A percentile compares a stretch with the other conserved stretches of the same genome.
These are phyloP conservation scores for Paramecium octaurelia DNA, from an alignment of 73 alveolate genomes.

Conservation along the genomic window DNA sequence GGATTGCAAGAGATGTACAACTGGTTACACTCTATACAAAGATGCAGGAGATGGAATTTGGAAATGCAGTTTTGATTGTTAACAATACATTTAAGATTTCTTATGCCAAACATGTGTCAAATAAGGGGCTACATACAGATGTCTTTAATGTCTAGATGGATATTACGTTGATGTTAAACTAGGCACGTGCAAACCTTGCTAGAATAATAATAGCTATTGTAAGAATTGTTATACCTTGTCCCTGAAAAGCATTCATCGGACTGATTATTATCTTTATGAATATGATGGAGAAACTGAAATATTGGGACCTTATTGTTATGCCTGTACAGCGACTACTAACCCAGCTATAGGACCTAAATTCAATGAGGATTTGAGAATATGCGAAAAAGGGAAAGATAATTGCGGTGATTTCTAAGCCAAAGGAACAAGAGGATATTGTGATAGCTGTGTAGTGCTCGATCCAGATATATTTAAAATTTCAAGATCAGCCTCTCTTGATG, in stretches of 20 bases:
- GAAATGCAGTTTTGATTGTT: background rate
- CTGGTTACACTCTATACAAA: background rate
- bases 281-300: background rate
- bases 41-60: background rate
- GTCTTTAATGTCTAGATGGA: background rate
- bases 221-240: background rate
- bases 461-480: background rate
- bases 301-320: constrained; percentile 22
- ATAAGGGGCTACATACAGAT: background rate
- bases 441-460: background rate
- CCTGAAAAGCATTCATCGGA: background rate
- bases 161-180: background rate
- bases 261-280: background rate
- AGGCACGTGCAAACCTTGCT: background rate
- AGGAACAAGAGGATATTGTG: background rate
- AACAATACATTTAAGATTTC: background rate
- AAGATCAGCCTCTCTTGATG: background rate
- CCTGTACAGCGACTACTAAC: background rate
- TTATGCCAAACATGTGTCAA: background rate
- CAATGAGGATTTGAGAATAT: background rate
- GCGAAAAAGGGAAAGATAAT: background rate
- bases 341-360: background rate
- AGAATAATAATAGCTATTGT: background rate
- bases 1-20: background rate
- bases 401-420: background rate